Evolutionary conservation across 2,329 filamentous ascomycete genomes (phyloP).

Genomic region (Fonsecaea pedrosoi): DNA sequence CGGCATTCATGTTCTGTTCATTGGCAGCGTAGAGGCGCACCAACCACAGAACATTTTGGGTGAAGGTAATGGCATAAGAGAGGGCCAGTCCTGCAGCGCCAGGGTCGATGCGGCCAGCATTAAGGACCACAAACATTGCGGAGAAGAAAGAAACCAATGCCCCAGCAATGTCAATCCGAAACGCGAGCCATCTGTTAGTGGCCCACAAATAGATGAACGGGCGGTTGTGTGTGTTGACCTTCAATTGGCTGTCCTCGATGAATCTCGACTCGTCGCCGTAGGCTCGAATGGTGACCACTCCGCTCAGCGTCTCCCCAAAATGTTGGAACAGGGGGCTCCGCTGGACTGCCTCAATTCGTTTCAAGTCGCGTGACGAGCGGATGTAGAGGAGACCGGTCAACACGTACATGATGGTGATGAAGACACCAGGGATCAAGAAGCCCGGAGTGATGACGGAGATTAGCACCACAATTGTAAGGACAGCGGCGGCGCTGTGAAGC

Average conservation of each 20-base stretch:
- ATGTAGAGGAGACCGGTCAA: conserved; percentile 87
- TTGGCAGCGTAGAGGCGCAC: conserved; percentile 92
- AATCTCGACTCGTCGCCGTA: conserved; percentile 95
- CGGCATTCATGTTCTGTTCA: conserved; percentile 99
- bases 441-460: conserved; percentile 89
- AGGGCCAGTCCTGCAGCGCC: conserved; percentile 92
- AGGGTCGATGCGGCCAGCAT: conserved; percentile 81
- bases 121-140: conserved; percentile 86
- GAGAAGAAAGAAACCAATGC: conserved; percentile 93
- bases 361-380: conserved; percentile 89
- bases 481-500: conserved; percentile 69
- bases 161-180: conserved; percentile 88
- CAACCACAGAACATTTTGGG: conserved; percentile 95
- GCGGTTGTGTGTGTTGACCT: conserved; percentile 88
- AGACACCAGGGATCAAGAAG: conserved; percentile 83
- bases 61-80: conserved; percentile 95
- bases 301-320: conserved; percentile 92
- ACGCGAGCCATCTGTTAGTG: conserved; percentile 93
- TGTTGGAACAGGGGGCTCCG: conserved; percentile 96
- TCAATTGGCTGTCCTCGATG: conserved; percentile 84
- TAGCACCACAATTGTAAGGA: conserved; percentile 83
- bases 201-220: conserved; percentile 98
- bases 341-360: conserved; percentile 91
- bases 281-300: conserved; percentile 94
- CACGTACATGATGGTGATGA: conserved; percentile 84